These are phyloP conservation scores for Paramecium tetraurelia DNA, from an alignment of 73 alveolate genomes.

Conservation along the genomic window DNA sequence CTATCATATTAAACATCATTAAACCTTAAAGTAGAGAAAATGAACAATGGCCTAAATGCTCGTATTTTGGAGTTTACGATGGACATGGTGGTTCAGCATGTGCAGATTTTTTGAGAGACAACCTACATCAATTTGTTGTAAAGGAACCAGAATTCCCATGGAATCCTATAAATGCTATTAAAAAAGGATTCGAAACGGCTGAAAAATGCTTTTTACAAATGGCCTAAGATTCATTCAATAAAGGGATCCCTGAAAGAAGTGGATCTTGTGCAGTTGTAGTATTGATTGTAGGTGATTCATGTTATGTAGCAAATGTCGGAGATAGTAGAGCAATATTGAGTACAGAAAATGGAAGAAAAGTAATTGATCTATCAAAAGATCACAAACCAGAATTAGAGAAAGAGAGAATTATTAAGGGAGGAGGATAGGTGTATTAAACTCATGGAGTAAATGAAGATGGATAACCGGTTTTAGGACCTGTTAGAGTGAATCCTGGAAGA, in stretches of 20 bases:
- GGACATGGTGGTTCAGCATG: slow-evolving; percentile 99
- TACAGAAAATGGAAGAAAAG: slow-evolving; percentile 68
- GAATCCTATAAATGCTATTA: slow-evolving; percentile 90
- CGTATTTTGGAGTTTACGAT: slow-evolving; percentile 96
- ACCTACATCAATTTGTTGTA: slow-evolving; percentile 86
- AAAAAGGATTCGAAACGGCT: slow-evolving; percentile 89
- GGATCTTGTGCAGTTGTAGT: slow-evolving; percentile 93
- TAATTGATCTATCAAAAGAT: slow-evolving; percentile 83
- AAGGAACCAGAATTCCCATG: slow-evolving; percentile 86
- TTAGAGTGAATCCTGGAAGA: slow-evolving; percentile 92
- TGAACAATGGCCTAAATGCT: slow-evolving; percentile 94
- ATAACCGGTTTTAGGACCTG: slow-evolving; percentile 70
- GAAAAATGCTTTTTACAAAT: slow-evolving; percentile 84
- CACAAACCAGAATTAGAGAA: slow-evolving; percentile 92
- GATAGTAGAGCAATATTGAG: slow-evolving; percentile 94
- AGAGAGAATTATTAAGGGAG: slow-evolving; percentile 79
- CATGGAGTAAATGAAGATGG: slow-evolving; percentile 28
- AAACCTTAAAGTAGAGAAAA: slow-evolving; percentile 76
- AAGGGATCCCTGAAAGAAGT: slow-evolving; percentile 72
- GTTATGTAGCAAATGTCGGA: slow-evolving; percentile 96
- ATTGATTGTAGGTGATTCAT: slow-evolving; percentile 76
- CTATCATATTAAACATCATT: slow-evolving; percentile 81
- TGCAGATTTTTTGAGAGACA: slow-evolving; percentile 96
- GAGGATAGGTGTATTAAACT: slow-evolving; percentile 86
- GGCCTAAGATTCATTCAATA: slow-evolving; percentile 66